Percentiles rank a stretch among this genome's conserved stretches.
phyloP scores from a whole-genome alignment of 768 basidiomycete species.

The Amanita molliuscula region DNA sequence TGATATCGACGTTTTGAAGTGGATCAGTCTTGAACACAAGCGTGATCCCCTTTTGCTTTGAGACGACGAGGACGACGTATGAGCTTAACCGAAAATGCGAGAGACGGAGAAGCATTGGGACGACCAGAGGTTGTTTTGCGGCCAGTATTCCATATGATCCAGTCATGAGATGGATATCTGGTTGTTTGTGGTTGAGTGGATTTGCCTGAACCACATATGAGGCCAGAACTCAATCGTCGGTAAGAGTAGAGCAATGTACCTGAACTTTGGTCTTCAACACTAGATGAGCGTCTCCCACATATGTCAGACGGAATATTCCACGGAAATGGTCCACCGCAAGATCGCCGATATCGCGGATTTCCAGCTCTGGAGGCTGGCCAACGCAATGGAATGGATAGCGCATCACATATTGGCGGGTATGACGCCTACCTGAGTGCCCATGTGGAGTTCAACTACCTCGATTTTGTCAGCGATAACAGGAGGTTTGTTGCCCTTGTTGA shows the following conservation, averaged over 20 bases:
- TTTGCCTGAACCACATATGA: slow-evolving; percentile 55
- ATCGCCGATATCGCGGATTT: slow-evolving; percentile 96
- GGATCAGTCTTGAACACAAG: slow-evolving; percentile 99
- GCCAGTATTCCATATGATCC: slow-evolving; percentile 84
- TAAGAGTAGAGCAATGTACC: slow-evolving; percentile 32
- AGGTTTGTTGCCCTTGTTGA: slow-evolving; percentile 96
- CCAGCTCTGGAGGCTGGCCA: slow-evolving; percentile 84
- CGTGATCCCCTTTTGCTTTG: slow-evolving; percentile 95
- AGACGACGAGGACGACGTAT: slow-evolving; percentile 95
- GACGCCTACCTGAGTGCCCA: slow-evolving; percentile 84
- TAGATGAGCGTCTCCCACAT: slow-evolving; percentile 88
- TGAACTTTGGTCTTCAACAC: slow-evolving; percentile 87
- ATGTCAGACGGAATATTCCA: slow-evolving; percentile 93
- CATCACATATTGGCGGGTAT: background rate
- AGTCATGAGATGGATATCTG: slow-evolving; percentile 79
- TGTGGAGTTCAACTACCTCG: slow-evolving; percentile 96
- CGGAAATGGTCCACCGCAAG: slow-evolving; percentile 92
- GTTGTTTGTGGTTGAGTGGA: slow-evolving; percentile 86
- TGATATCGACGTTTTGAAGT: slow-evolving; percentile 94
- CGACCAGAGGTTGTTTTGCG: slow-evolving; percentile 89
- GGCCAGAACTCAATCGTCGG: background rate
- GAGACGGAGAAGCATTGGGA: slow-evolving; percentile 95
- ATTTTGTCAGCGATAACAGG: slow-evolving; percentile 96
- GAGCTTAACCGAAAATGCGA: slow-evolving; percentile 92
- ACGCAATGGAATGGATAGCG: background rate